Percentiles rank a stretch among this genome's conserved stretches.
These are phyloP conservation scores for Cystofilobasidium ferigula DNA, from an alignment of 768 basidiomycete genomes.

Conservation along the genomic window DNA sequence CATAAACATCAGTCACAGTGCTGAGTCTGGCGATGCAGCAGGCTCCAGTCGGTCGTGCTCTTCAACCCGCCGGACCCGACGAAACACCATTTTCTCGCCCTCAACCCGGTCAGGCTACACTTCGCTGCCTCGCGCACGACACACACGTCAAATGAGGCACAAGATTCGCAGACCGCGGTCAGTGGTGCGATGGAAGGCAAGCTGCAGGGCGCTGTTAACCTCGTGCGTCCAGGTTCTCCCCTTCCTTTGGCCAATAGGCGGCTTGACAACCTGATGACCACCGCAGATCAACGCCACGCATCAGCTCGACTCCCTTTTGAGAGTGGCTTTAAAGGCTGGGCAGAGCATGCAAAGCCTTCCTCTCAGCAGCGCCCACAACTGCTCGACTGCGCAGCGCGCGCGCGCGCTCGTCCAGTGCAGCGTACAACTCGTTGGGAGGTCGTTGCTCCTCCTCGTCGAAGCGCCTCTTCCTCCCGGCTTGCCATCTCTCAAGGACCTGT, in stretches of 20 bases:
- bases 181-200: slow-evolving; percentile 4
- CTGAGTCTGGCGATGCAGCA: no score
- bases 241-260: neutral
- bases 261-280: neutral
- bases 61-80: slow-evolving; percentile 49
- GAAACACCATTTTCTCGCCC: slow-evolving; percentile 56
- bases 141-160: slow-evolving; percentile 31
- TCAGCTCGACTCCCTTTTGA: neutral
- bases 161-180: neutral
- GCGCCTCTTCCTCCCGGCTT: neutral
- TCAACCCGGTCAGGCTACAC: slow-evolving; percentile 41
- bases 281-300: neutral
- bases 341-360: no score
- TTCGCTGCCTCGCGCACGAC: slow-evolving; percentile 31
- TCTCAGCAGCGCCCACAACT: no score
- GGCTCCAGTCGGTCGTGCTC: slow-evolving; percentile 38
- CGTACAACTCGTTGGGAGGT: neutral
- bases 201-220: neutral
- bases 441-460: neutral
- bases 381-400: no score
- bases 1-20: no score
- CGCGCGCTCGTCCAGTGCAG: neutral
- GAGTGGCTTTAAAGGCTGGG: neutral
- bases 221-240: slow-evolving; percentile 2
- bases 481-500: neutral